Percentiles rank a stretch among this genome's conserved stretches.
Conservation (phyloP, 495 filamentous ascomycete genomes). For the Elasticomyces elasticus region DNA sequence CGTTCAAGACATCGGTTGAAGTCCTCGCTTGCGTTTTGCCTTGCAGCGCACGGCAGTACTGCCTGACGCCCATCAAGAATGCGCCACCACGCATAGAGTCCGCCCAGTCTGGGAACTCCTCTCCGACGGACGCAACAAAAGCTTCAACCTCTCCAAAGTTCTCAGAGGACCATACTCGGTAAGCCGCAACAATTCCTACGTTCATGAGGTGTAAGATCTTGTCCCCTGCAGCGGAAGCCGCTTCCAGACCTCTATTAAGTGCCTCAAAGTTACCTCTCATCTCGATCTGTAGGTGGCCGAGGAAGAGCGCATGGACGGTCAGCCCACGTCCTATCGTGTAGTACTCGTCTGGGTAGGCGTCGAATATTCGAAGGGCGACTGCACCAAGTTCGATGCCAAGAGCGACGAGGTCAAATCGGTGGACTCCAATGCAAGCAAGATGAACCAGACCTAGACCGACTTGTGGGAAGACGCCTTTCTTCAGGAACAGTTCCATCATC, state of each 20-base stretch:
- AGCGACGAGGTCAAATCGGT: conserved; percentile 61
- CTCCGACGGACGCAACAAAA: conserved; percentile 60
- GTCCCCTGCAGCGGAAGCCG: conserved; percentile 61
- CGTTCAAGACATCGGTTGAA: conserved; percentile 54
- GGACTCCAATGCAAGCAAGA: conserved; percentile 60
- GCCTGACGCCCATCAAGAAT: conserved; percentile 57
- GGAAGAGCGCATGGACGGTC: conserved; percentile 62
- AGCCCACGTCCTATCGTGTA: conserved; percentile 62
- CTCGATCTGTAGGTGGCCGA: conserved; percentile 60
- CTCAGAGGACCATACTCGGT: conserved; percentile 62
- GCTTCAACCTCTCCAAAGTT: conserved; percentile 66
- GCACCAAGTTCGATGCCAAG: conserved; percentile 57
- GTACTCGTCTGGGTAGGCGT: conserved; percentile 50
- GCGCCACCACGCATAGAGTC: conserved; percentile 71
- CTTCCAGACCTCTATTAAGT: conserved; percentile 60
- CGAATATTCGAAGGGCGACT: conserved; percentile 55
- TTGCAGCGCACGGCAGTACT: conserved; percentile 69
- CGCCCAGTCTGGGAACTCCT: conserved; percentile 66
- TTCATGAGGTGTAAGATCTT: conserved; percentile 65
- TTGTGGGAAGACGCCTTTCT: conserved; percentile 57
- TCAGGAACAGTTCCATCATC: conserved; percentile 60
- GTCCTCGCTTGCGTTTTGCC: conserved; percentile 61
- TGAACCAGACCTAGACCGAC: conserved; percentile 67
- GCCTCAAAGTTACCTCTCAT: conserved; percentile 49
- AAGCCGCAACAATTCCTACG: conserved; percentile 59